Evolutionary conservation across 2,329 filamentous ascomycete genomes (phyloP).

Genomic region (Orbilia quercus): DNA sequence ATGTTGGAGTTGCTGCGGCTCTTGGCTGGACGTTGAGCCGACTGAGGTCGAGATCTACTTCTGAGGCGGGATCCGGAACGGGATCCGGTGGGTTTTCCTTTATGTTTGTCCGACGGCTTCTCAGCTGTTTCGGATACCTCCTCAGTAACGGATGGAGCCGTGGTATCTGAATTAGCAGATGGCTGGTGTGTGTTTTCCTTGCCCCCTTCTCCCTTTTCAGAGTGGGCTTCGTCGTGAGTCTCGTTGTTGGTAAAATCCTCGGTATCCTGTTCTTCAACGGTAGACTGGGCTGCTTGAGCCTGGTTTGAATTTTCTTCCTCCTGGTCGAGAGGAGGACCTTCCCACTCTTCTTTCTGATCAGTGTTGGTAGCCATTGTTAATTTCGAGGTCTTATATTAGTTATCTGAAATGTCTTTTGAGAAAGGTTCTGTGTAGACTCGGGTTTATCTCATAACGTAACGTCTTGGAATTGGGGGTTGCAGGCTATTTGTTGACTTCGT

Average conservation of each 20-base stretch:
- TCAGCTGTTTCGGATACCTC: background rate
- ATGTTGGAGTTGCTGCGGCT: constrained; percentile 25
- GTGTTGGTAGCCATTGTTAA: constrained; percentile 40
- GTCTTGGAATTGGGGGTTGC: background rate
- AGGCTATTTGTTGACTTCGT: background rate
- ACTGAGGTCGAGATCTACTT: constrained; percentile 22
- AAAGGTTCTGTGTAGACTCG: too few species aligned
- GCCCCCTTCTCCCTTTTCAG: constrained; percentile 13
- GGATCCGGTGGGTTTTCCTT: background rate
- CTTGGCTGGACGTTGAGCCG: constrained; percentile 4
- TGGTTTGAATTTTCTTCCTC: constrained; percentile 22
- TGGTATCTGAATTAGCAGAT: background rate
- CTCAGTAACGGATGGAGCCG: constrained; percentile 2
- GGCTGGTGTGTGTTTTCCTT: constrained; percentile 22
- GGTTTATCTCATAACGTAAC: too few species aligned
- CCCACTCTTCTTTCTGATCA: constrained; percentile 47
- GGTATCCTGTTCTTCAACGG: constrained; percentile 8
- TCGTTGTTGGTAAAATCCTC: constrained; percentile 10
- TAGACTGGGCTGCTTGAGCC: constrained; percentile 18
- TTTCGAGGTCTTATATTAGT: background rate
- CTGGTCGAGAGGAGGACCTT: constrained; percentile 31
- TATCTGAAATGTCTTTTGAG: background rate
- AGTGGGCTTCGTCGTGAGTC: constrained; percentile 7
- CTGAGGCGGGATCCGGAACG: constrained; percentile 18
- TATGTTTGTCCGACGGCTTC: constrained; percentile 1